Percentiles rank a stretch among this genome's conserved stretches.
Conservation (phyloP, 495 filamentous ascomycete species). For the Sporormia fimetaria region DNA sequence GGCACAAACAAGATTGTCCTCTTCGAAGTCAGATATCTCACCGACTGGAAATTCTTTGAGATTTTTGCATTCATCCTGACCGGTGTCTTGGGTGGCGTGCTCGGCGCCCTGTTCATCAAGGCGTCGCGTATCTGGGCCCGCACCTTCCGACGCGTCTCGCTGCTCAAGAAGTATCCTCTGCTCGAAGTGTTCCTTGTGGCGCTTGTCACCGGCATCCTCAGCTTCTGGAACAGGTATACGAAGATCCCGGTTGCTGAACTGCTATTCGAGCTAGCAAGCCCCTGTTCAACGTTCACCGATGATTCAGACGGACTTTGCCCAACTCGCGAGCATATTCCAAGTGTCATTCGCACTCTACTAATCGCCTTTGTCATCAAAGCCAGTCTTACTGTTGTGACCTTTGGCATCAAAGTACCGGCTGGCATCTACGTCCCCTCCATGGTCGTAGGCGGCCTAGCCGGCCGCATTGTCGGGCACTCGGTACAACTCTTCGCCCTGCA, state of each 20-base stretch:
- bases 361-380: slow-evolving; percentile 83
- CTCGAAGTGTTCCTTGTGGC: slow-evolving; percentile 84
- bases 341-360: slow-evolving; percentile 55
- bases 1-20: slow-evolving; percentile 93
- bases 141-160: slow-evolving; percentile 68
- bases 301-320: slow-evolving; percentile 64
- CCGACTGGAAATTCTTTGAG: slow-evolving; percentile 92
- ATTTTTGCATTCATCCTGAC: slow-evolving; percentile 73
- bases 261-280: slow-evolving; percentile 77
- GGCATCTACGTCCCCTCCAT: slow-evolving; percentile 98
- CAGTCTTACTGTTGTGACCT: slow-evolving; percentile 74
- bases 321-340: slow-evolving; percentile 58
- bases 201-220: slow-evolving; percentile 65
- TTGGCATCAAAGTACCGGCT: slow-evolving; percentile 89
- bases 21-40: slow-evolving; percentile 85
- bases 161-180: slow-evolving; percentile 74
- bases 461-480: slow-evolving; percentile 73
- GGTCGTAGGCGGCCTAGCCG: slow-evolving; percentile 92
- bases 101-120: slow-evolving; percentile 93
- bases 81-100: slow-evolving; percentile 71
- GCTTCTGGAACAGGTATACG: slow-evolving; percentile 91
- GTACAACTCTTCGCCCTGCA: slow-evolving; percentile 73
- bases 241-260: slow-evolving; percentile 83
- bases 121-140: slow-evolving; percentile 79
- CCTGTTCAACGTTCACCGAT: slow-evolving; percentile 57